Evolutionary conservation across 2,329 filamentous ascomycete species (phyloP).

Genomic region (Colletotrichum brevisporum): DNA sequence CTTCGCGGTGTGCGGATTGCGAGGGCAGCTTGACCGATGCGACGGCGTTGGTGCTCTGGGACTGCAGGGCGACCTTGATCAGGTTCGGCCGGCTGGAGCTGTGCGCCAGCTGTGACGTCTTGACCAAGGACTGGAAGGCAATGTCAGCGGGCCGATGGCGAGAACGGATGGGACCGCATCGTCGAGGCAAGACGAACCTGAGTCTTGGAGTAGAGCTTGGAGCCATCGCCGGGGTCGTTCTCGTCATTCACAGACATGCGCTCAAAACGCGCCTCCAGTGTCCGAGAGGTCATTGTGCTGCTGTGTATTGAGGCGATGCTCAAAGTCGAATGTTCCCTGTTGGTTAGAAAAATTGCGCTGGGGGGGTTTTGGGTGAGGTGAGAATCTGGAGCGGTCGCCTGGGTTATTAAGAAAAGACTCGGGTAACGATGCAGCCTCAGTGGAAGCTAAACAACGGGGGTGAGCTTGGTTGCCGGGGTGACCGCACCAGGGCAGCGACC

Average conservation of each 20-base stretch:
- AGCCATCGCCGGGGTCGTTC: conserved; percentile 74
- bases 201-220: conserved; percentile 75
- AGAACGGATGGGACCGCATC: background rate
- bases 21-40: conserved; percentile 78
- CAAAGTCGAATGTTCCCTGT: conserved; percentile 37
- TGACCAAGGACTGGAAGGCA: conserved; percentile 48
- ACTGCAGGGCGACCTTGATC: conserved; percentile 87
- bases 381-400: conserved; percentile 17
- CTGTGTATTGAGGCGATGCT: conserved; percentile 28
- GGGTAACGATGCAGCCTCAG: conserved; percentile 29
- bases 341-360: conserved; percentile 34
- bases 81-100: conserved; percentile 81
- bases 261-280: conserved; percentile 90
- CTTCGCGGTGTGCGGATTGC: conserved; percentile 72
- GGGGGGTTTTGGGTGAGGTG: conserved; percentile 5
- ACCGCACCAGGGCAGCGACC: conserved; percentile 39
- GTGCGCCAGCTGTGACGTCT: conserved; percentile 62
- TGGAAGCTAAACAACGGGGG: conserved; percentile 38
- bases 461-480: conserved; percentile 32
- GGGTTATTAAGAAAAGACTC: conserved; percentile 37
- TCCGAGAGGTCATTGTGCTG: conserved; percentile 77
- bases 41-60: conserved; percentile 77
- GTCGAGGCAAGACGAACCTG: conserved; percentile 72
- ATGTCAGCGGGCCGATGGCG: conserved; percentile 52
- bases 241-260: conserved; percentile 91